These are phyloP conservation scores for Barbatosphaeria neglecta DNA, from an alignment of 495 filamentous ascomycete genomes.

Conservation along the genomic window DNA sequence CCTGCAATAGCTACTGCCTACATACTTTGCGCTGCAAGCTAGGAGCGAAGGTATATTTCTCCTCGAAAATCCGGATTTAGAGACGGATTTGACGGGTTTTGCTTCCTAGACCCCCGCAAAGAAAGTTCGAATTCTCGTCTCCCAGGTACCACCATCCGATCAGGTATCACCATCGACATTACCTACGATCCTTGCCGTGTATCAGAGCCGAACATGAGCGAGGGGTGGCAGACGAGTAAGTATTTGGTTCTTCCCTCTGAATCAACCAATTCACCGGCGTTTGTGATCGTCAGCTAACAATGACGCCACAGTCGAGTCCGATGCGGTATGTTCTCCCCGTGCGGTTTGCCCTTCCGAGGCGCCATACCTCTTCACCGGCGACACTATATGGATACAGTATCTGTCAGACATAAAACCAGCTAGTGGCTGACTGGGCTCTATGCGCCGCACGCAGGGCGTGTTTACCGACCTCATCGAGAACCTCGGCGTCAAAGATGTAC, in stretches of 20 bases:
- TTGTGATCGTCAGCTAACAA: conserved; percentile 21
- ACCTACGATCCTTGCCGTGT: background rate
- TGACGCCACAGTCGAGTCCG: conserved; percentile 66
- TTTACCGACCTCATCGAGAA: conserved; percentile 92
- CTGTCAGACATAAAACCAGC: background rate
- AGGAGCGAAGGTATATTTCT: no score
- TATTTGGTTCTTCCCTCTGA: background rate
- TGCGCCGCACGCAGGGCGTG: conserved; percentile 73
- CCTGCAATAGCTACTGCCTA: no score
- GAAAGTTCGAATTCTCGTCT: no score
- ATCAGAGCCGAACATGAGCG: background rate
- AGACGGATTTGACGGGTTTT: no score
- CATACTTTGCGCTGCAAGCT: no score
- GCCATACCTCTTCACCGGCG: conserved; percentile 2
- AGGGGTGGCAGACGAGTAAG: conserved; percentile 4
- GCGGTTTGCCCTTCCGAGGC: no score
- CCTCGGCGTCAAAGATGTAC: conserved; percentile 82
- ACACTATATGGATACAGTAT: no score
- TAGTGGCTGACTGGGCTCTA: conserved; percentile 7
- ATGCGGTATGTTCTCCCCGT: conserved; percentile 54
- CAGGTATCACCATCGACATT: background rate
- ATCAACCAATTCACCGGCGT: background rate
- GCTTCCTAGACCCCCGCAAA: no score
- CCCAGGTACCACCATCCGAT: no score
- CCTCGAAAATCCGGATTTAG: no score